Percentiles rank a stretch among this genome's conserved stretches.
Evolutionary conservation across 768 basidiomycete genomes (phyloP).

Genomic region (Brasilioporus rufonigricans): DNA sequence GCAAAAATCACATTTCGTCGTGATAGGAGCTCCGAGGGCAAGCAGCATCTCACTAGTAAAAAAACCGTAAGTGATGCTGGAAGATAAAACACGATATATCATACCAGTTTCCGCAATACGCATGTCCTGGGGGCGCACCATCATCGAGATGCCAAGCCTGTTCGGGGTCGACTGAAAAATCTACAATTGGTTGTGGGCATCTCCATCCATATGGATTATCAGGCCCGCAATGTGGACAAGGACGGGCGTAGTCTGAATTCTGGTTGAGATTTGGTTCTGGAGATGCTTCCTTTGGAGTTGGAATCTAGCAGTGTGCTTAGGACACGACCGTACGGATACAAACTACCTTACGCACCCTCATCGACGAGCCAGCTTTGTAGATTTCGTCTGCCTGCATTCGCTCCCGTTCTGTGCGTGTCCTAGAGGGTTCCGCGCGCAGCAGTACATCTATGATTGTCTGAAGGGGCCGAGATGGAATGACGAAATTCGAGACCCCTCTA

Average conservation of each 20-base stretch:
- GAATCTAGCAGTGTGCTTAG: conserved; percentile 49
- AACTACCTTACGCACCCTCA: conserved; percentile 52
- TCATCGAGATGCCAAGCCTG: conserved; percentile 77
- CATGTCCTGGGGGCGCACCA: conserved; percentile 77
- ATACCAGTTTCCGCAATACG: conserved; percentile 79
- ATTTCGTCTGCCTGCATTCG: conserved; percentile 80
- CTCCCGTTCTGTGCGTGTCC: conserved; percentile 65
- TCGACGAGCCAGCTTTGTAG: conserved; percentile 57
- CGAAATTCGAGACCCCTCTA: conserved; percentile 63
- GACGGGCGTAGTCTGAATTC: conserved; percentile 63
- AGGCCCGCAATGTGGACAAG: conserved; percentile 74
- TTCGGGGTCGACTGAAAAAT: conserved; percentile 65
- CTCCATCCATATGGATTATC: conserved; percentile 76
- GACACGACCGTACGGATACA: background rate
- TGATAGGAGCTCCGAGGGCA: conserved; percentile 67
- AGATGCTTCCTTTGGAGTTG: conserved; percentile 69
- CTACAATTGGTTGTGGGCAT: conserved; percentile 77
- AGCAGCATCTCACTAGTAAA: conserved; percentile 65
- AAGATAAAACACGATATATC: conserved; percentile 14
- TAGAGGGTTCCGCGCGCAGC: conserved; percentile 67
- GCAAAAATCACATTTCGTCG: conserved; percentile 84
- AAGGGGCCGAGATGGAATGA: conserved; percentile 69
- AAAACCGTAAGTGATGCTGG: background rate
- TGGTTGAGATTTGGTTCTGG: conserved; percentile 72
- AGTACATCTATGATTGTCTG: conserved; percentile 72